These are phyloP conservation scores for Ilyonectria robusta DNA, from an alignment of 2,329 filamentous ascomycete species.

Conservation along the genomic window DNA sequence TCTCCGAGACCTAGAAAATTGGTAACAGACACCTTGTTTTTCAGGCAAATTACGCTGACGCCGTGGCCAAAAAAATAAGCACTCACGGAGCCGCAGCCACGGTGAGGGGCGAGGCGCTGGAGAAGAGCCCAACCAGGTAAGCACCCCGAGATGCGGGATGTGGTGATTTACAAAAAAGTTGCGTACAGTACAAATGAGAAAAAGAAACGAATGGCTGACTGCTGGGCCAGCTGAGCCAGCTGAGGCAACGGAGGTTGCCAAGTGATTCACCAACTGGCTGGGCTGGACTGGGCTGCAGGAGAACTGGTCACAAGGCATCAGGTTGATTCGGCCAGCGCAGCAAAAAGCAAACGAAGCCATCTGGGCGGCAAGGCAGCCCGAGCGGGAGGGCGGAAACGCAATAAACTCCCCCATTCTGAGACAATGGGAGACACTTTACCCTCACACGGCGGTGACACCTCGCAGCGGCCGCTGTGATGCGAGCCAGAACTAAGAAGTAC, in stretches of 20 bases:
- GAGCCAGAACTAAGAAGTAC: not conserved
- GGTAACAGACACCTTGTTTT: conserved; percentile 28
- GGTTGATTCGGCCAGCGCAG: conserved; percentile 25
- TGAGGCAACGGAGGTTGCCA: not conserved
- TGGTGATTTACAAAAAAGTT: conserved; percentile 20
- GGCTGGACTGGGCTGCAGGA: conserved; percentile 15
- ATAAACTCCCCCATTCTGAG: not conserved
- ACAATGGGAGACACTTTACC: not conserved
- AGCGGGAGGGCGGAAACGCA: conserved; percentile 10
- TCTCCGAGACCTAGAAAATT: not conserved
- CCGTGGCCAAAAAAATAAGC: conserved; percentile 10
- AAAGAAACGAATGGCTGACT: not conserved
- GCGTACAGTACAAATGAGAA: conserved; percentile 38
- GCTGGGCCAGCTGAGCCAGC: not conserved
- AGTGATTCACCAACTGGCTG: conserved; percentile 10
- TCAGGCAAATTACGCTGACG: conserved; percentile 12
- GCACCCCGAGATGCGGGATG: not conserved
- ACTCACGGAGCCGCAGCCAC: conserved; percentile 16
- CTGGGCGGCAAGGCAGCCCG: not conserved
- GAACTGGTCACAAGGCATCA: conserved; percentile 10
- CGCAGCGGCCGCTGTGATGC: not conserved
- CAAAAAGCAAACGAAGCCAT: conserved; percentile 5
- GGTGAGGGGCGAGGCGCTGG: not conserved
- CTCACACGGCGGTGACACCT: not conserved
- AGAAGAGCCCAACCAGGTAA: not conserved